Evolutionary conservation across 805 yeast species (phyloP).

Genomic region (Starmerella apicola): DNA sequence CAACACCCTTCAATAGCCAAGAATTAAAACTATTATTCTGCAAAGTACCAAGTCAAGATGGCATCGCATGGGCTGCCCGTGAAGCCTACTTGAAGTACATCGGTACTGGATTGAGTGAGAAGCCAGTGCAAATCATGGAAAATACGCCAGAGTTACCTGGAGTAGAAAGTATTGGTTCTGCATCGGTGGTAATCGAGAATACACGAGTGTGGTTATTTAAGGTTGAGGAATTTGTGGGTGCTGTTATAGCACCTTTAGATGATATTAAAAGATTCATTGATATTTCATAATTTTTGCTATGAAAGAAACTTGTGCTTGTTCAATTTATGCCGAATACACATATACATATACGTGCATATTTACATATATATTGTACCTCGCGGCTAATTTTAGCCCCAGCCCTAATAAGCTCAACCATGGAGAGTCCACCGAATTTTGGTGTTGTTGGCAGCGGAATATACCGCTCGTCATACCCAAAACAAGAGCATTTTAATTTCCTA

Average conservation of each 20-base stretch:
- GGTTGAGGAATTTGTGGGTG: constrained; percentile 13
- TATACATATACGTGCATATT: too few relatives aligned
- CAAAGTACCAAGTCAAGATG: too few relatives aligned
- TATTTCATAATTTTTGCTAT: too few relatives aligned
- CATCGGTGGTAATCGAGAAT: too few relatives aligned
- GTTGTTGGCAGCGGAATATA: constrained; percentile 68
- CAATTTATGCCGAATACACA: too few relatives aligned
- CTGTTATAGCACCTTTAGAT: constrained; percentile 9
- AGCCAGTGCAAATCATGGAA: constrained; percentile 7
- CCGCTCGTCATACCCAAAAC: constrained; percentile 80
- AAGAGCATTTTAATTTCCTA: constrained; percentile 66
- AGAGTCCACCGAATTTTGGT: constrained; percentile 76
- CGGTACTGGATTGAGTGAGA: constrained; percentile 15
- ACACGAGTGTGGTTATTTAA: constrained; percentile 10
- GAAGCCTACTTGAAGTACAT: constrained; percentile 21
- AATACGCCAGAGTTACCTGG: too few relatives aligned
- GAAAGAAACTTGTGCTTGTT: too few relatives aligned
- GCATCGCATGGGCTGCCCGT: constrained; percentile 21
- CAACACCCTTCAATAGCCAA: constrained; percentile 15
- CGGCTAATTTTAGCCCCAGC: too few relatives aligned
- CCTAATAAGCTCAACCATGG: constrained; percentile 16
- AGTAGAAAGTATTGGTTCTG: too few relatives aligned
- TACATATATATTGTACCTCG: too few relatives aligned
- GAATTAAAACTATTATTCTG: too few relatives aligned
- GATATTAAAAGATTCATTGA: too few relatives aligned